phyloP scores from a whole-genome alignment of 495 filamentous ascomycete species.

The Xylaria grammica region DNA sequence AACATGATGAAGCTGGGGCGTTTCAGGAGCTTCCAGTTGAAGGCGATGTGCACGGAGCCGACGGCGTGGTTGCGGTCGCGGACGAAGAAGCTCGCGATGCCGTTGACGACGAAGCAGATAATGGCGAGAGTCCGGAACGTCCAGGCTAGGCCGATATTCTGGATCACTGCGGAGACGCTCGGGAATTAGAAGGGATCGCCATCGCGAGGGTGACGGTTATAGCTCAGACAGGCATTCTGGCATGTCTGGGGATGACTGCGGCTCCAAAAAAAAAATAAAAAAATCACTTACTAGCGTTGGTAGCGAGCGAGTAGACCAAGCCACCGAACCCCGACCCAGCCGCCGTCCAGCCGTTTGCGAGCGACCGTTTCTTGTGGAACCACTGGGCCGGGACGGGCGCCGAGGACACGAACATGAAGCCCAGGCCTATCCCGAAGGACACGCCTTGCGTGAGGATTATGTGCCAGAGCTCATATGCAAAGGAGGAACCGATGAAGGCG shows the following conservation, averaged over 20 bases:
- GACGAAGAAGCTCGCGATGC: slow-evolving; percentile 62
- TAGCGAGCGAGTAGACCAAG: slow-evolving; percentile 62
- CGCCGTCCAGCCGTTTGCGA: slow-evolving; percentile 76
- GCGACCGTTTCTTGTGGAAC: slow-evolving; percentile 71
- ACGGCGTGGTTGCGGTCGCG: slow-evolving; percentile 72
- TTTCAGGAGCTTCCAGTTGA: slow-evolving; percentile 66
- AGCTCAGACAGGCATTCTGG: no score
- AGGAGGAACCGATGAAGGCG: slow-evolving; percentile 69
- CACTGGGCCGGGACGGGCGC: slow-evolving; percentile 78
- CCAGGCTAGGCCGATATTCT: slow-evolving; percentile 64
- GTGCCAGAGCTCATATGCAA: slow-evolving; percentile 72
- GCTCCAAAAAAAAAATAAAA: slow-evolving; percentile 27
- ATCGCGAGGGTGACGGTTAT: no score
- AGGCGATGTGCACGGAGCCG: slow-evolving; percentile 64
- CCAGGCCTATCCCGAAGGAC: slow-evolving; percentile 76
- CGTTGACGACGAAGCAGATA: slow-evolving; percentile 62
- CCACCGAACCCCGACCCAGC: slow-evolving; percentile 80
- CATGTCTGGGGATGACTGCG: no score
- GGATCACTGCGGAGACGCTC: slow-evolving; percentile 47
- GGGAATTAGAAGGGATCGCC: not conserved
- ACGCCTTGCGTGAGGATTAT: slow-evolving; percentile 78
- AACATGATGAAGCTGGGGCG: slow-evolving; percentile 67
- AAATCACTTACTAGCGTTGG: slow-evolving; percentile 48
- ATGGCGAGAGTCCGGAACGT: slow-evolving; percentile 73
- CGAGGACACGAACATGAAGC: slow-evolving; percentile 75